Percentiles rank a stretch among this genome's conserved stretches.
Conservation (phyloP, 2,329 filamentous ascomycete genomes). For the Fusarium albosuccineum region DNA sequence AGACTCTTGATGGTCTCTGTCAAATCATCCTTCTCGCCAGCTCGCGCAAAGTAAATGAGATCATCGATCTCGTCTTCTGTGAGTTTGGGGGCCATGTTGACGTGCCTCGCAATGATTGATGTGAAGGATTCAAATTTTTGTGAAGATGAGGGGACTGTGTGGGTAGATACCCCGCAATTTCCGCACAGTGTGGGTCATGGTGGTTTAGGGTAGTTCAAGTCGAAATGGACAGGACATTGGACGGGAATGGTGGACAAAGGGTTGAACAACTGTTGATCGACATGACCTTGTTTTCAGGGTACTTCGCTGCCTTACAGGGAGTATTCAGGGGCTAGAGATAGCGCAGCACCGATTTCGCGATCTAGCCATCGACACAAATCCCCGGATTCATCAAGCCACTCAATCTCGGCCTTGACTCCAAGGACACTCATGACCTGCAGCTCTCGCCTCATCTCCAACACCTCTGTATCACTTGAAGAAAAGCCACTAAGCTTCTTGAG, state of each 20-base stretch:
- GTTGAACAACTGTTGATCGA: no score
- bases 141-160: constrained; percentile 57
- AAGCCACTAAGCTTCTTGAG: constrained; percentile 58
- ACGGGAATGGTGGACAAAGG: no score
- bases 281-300: background rate
- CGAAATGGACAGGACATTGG: no score
- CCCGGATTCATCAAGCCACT: constrained; percentile 72
- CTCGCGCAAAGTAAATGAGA: constrained; percentile 86
- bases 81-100: constrained; percentile 65
- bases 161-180: constrained; percentile 49
- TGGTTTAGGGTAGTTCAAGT: constrained; percentile 40
- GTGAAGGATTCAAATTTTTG: constrained; percentile 49
- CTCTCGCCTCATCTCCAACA: constrained; percentile 63
- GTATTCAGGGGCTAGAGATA: background rate
- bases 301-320: background rate
- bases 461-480: constrained; percentile 46
- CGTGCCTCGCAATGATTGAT: constrained; percentile 28
- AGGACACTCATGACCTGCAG: constrained; percentile 81
- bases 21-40: constrained; percentile 80
- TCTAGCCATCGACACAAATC: constrained; percentile 66
- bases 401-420: constrained; percentile 82
- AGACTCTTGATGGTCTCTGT: constrained; percentile 69
- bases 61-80: constrained; percentile 90
- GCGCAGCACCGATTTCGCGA: constrained; percentile 48
- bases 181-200: constrained; percentile 50